Evolutionary conservation across 2,329 filamentous ascomycete genomes (phyloP), one percentile per base, ranked within the genome.

Genomic region (Arachnopeziza araneosa): DNA sequence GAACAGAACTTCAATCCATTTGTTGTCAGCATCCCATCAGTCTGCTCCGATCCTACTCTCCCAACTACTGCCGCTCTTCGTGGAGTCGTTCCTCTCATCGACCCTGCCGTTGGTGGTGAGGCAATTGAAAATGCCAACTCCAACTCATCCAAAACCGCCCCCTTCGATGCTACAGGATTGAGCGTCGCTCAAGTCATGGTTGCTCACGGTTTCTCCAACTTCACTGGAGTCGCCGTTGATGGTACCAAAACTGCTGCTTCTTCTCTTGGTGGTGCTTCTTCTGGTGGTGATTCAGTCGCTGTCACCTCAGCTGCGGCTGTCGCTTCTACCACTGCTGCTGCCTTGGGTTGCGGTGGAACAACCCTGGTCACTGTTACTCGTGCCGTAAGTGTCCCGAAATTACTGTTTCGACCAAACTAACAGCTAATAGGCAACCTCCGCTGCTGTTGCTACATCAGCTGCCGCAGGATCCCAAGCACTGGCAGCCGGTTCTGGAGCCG

Each of bases 1-100:
- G 86, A 89, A 78, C 85, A 88, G 74, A 89, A 90, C 80, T 88
- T 88, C 77, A 89, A 89, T 77, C 85, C 84, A 56, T 88, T 85
- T 65, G 81, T 74, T 59, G 80, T 82, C 63, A 76, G 76, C 68
- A 78, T 84, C 36, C 85, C 83, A 21, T 83, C 79, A 63, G 81
- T 90, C 70, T 90, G 87, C 74, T 80, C 77, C 48, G 84, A 90
- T 64, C 75, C 85, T 1, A 75, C 78, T 24, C 81, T 90, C 1
- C 87, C 87, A 12, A 80, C 77, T 32, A 88, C 83, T 8, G 73
- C 74, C 24, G 79, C 78, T 58, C 82, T 90, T 32, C 79, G 87
- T 51, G 87, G 87, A 63, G 85, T 90, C 59, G 78, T 88, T 3
- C 86, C 87, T 24, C 77, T 87, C 19, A 81, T 90, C 63, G 87